phyloP scores from a whole-genome alignment of 306 rosid genomes.

The Hippophae tibetana region DNA sequence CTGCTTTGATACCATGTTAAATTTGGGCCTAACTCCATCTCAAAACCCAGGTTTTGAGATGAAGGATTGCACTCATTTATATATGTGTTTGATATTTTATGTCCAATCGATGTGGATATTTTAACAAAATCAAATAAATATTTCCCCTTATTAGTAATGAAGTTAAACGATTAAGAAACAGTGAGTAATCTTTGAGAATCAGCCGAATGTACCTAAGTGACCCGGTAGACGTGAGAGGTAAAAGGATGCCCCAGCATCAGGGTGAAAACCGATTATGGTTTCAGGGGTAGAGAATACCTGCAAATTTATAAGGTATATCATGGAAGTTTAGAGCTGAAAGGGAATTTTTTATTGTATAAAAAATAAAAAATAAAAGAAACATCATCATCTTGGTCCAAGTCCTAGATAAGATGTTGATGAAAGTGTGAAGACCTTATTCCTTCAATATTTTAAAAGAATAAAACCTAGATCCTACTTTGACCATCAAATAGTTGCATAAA shows the following conservation, averaged over 20 bases:
- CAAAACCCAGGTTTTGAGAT: no score
- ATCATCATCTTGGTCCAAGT: not conserved
- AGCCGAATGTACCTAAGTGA: slow-evolving; percentile 49
- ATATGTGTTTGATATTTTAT: no score
- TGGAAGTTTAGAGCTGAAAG: not conserved
- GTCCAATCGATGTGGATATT: no score
- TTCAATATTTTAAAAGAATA: no score
- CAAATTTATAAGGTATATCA: slow-evolving; percentile 14
- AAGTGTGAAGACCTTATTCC: not conserved
- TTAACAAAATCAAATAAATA: no score
- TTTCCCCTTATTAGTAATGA: slow-evolving; percentile 2
- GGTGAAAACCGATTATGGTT: slow-evolving; percentile 89
- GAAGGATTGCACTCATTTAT: no score
- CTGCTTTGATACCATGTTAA: no score
- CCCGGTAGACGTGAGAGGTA: slow-evolving; percentile 89
- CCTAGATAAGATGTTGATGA: not conserved
- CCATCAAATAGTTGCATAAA: no score
- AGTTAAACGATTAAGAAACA: slow-evolving; percentile 3
- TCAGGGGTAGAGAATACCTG: slow-evolving; percentile 93
- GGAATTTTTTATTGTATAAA: not conserved
- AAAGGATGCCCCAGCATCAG: slow-evolving; percentile 93
- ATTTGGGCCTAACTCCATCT: no score
- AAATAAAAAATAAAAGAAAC: not conserved
- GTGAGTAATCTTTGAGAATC: slow-evolving; percentile 11
- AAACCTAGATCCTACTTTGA: no score